phyloP scores from a whole-genome alignment of 164 flowering plant genomes.

The Paratinospora sagittata region DNA sequence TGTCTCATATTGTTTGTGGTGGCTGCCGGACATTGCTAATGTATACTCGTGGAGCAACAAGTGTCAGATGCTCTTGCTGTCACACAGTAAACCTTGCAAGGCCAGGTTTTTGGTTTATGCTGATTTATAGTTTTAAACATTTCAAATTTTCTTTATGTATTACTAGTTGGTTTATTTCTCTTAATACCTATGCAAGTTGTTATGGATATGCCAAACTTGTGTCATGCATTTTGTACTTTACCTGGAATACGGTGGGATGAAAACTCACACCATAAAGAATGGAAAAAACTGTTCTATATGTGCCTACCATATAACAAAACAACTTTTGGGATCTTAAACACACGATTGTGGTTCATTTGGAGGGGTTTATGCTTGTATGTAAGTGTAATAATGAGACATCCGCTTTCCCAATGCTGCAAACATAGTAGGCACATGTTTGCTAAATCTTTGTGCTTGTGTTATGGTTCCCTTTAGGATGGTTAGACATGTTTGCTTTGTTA shows the following conservation, averaged over 20 bases:
- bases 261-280: background rate
- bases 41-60: constrained; percentile 89
- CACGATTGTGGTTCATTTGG: background rate
- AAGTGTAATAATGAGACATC: too few species aligned
- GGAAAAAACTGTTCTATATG: background rate
- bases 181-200: background rate
- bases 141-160: background rate
- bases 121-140: background rate
- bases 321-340: background rate
- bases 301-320: background rate
- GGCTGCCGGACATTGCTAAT: constrained; percentile 82
- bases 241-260: background rate
- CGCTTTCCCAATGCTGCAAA: too few species aligned
- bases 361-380: background rate
- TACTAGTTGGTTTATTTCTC: background rate
- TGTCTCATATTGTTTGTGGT: constrained; percentile 87
- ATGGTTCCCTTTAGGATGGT: too few species aligned
- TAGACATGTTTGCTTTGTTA: too few species aligned
- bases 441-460: too few species aligned
- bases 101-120: constrained; percentile 30
- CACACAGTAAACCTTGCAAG: constrained; percentile 68
- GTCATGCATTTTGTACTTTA: background rate
- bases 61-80: constrained; percentile 97
- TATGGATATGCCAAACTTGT: background rate
- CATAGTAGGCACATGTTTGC: background rate